phyloP scores from a whole-genome alignment of 164 flowering plant species.

The Berberis vulgaris region DNA sequence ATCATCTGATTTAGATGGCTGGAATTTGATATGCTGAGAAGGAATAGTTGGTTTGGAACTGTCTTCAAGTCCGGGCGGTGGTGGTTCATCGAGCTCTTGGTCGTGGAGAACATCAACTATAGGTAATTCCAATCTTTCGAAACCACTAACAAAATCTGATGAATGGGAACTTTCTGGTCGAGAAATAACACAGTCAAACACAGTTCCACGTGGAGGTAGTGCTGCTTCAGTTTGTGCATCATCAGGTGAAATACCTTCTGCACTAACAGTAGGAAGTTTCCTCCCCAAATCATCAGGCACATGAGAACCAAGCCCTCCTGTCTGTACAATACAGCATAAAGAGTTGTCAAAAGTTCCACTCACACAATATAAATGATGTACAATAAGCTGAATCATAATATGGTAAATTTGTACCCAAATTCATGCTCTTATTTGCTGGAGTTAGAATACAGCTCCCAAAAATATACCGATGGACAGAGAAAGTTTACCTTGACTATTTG shows the following conservation, averaged over 20 bases:
- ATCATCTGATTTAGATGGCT: constrained; percentile 27
- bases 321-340: constrained; percentile 5
- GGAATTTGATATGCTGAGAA: constrained; percentile 17
- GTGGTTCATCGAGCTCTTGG: constrained; percentile 33
- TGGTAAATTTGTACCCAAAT: too few relatives aligned
- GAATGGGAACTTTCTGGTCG: constrained; percentile 9
- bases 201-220: constrained; percentile 4
- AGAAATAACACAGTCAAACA: constrained; percentile 2
- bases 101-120: constrained; percentile 18
- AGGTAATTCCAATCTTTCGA: constrained; percentile 34
- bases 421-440: too few relatives aligned
- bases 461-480: too few relatives aligned
- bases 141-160: constrained; percentile 23
- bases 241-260: constrained; percentile 12
- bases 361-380: too few relatives aligned
- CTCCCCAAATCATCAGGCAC: constrained; percentile 3
- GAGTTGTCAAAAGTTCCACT: background rate
- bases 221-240: constrained; percentile 12
- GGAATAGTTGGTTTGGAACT: constrained; percentile 12
- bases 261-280: constrained; percentile 6
- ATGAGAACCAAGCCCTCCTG: constrained; percentile 10
- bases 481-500: constrained; percentile 24
- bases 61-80: constrained; percentile 55
- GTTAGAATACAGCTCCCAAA: too few relatives aligned
- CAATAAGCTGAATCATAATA: too few relatives aligned